Percentiles rank a stretch among this genome's conserved stretches.
phyloP scores from a whole-genome alignment of 2,329 filamentous ascomycete genomes.

The Aspergillus sp. region DNA sequence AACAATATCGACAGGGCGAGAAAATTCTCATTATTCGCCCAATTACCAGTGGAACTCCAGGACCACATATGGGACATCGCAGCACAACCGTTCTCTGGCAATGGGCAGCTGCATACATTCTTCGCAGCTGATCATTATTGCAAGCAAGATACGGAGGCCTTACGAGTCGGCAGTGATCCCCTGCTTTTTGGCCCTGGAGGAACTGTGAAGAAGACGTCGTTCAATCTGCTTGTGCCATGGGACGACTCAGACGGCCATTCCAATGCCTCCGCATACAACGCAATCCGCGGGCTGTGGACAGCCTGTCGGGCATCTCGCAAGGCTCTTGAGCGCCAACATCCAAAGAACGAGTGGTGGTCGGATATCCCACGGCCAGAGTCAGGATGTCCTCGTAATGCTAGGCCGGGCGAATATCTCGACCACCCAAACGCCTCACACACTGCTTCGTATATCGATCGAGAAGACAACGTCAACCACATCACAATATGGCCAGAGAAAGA shows the following conservation, averaged over 20 bases:
- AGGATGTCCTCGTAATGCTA: neutral
- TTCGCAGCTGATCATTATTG: neutral
- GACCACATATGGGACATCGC: neutral
- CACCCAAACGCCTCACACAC: neutral
- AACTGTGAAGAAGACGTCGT: neutral
- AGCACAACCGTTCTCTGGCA: neutral
- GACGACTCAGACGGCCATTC: neutral
- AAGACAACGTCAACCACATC: neutral
- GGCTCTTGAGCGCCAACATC: neutral
- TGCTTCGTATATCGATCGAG: neutral
- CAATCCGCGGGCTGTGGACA: neutral
- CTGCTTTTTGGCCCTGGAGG: neutral
- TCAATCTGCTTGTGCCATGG: neutral
- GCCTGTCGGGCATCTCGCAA: neutral
- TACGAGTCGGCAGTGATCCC: neutral
- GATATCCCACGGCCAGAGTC: neutral
- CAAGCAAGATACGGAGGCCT: neutral
- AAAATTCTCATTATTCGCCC: neutral
- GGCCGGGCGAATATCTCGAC: neutral
- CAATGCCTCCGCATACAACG: neutral
- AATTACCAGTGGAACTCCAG: neutral
- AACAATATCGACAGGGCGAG: neutral
- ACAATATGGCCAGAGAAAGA: neutral
- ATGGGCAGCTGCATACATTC: neutral
- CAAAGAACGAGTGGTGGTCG: neutral